Evolutionary conservation across 805 yeast genomes (phyloP).

Genomic region (Scheffersomyces ergatensis): DNA sequence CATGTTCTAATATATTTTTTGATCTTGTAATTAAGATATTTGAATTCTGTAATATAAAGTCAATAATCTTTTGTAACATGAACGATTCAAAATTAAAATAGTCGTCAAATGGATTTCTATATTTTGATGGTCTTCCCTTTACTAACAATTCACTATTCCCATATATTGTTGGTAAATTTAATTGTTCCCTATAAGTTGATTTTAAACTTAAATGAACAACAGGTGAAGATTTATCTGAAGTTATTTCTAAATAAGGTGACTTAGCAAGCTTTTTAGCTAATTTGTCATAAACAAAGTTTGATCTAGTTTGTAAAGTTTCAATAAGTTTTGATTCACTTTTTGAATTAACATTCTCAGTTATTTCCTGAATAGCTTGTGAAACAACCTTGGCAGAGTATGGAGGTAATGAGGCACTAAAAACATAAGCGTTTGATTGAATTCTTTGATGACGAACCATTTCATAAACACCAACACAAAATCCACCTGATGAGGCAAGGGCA

Average conservation of each 20-base stretch:
- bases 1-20: constrained; percentile 66
- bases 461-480: constrained; percentile 83
- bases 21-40: constrained; percentile 64
- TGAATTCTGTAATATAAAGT: constrained; percentile 48
- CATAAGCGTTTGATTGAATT: constrained; percentile 84
- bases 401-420: constrained; percentile 92
- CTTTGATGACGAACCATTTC: constrained; percentile 91
- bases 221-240: constrained; percentile 63
- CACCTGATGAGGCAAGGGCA: constrained; percentile 84
- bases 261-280: constrained; percentile 28
- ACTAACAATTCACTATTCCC: constrained; percentile 45
- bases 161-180: constrained; percentile 48
- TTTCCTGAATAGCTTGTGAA: constrained; percentile 50
- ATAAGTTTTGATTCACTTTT: constrained; percentile 34
- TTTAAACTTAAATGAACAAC: constrained; percentile 63
- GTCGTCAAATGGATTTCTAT: constrained; percentile 39
- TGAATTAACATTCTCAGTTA: constrained; percentile 33
- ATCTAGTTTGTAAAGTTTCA: constrained; percentile 38
- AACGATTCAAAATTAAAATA: constrained; percentile 52
- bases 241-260: constrained; percentile 45
- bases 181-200: constrained; percentile 40
- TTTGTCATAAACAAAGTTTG: constrained; percentile 33
- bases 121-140: constrained; percentile 45
- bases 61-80: constrained; percentile 66
- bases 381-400: constrained; percentile 78